Base-by-base conservation (phyloP, 2,329 filamentous ascomycete genomes). In the Furcasterigmium sp. region DNA sequence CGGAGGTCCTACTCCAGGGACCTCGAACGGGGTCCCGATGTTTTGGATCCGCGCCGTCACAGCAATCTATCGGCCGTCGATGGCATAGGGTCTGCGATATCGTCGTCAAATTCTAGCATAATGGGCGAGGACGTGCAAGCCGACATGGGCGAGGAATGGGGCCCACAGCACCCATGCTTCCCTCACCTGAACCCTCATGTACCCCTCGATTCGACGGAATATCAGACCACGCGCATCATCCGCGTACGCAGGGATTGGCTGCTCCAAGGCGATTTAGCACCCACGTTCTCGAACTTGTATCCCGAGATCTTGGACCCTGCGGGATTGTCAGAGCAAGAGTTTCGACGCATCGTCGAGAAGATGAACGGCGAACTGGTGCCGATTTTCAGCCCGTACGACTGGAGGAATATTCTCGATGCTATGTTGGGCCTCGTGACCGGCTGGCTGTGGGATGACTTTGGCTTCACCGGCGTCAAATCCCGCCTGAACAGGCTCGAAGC, bases 101-200 rank as follows among this genome's bases (percentile, higher is more conserved):
- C 76, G 0, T 79, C 76, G 8, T 72, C 70, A 39, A 65, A 80
- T 55, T 80, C 76, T 10, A 80, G 77, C 19, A 82, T 82, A 30
- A 75, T 81, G 70, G 78, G 78, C 29, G 78, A 82, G 25, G 77
- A 83, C 38, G 75, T 85, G 26, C 77, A 82, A 39, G 75, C 78
- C 18, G 82, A 81, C 21, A 73, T 82, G 42, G 85, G 86, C 49
- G 81, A 89, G 41, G 81, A 89, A 63, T 98, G 93, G 93, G 91
- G 93, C 0, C 90, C 91, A 13, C 82, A 85, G 32, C 93, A 98
- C 61, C 91, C 93, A 5, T 98, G 93, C 63, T 97, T 84, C 59
- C 93, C 93, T 39, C 93, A 97, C 58, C 70, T 89, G 30, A 97
- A 97, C 58, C 87, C 91, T 0, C 91, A 98, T 62, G 91, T 96